Conservation (phyloP, 192 early-diverging fungal species). For the Coemansia sp. region DNA sequence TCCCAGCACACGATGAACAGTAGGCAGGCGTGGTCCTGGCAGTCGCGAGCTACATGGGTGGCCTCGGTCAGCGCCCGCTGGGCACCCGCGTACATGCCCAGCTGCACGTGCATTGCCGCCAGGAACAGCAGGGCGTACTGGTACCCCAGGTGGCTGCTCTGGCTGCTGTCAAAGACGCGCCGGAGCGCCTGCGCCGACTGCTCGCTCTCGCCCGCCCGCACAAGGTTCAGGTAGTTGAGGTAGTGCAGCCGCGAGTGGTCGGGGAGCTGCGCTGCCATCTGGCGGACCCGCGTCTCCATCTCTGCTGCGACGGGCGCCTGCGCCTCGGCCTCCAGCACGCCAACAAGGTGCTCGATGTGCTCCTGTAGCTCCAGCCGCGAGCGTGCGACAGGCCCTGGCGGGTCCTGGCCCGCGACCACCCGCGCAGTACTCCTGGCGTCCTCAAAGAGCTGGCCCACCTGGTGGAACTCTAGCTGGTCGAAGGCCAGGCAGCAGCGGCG, state of each 20-base stretch:
- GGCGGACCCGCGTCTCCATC: slow-evolving; percentile 10
- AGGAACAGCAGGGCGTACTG: slow-evolving; percentile 38
- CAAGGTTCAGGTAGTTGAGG: slow-evolving; percentile 18
- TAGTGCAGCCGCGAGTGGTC: slow-evolving; percentile 25
- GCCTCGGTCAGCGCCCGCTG: slow-evolving; percentile 30
- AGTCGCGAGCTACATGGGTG: slow-evolving; percentile 38
- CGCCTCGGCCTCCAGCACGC: slow-evolving; percentile 14
- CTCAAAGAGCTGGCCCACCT: slow-evolving; percentile 9
- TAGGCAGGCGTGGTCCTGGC: slow-evolving; percentile 32
- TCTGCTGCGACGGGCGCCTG: slow-evolving; percentile 1
- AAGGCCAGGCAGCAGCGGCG: slow-evolving; percentile 42
- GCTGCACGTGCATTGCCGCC: slow-evolving; percentile 29
- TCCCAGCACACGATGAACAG: slow-evolving; percentile 30
- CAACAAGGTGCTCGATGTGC: slow-evolving; percentile 19
- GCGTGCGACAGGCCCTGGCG: not conserved
- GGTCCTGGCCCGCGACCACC: too few species aligned
- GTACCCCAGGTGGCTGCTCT: slow-evolving; percentile 7
- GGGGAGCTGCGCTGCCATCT: not conserved
- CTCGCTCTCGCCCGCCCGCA: slow-evolving; percentile 26
- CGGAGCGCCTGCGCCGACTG: slow-evolving; percentile 14
- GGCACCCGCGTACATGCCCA: slow-evolving; percentile 16
- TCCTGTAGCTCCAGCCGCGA: slow-evolving; percentile 27
- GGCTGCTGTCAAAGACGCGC: slow-evolving; percentile 36
- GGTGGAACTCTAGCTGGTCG: slow-evolving; percentile 44
- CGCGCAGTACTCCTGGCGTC: too few species aligned